Evolutionary conservation across 768 basidiomycete species (phyloP), one percentile per base, ranked within the genome.

Genomic region (Phylloporus scabripes): DNA sequence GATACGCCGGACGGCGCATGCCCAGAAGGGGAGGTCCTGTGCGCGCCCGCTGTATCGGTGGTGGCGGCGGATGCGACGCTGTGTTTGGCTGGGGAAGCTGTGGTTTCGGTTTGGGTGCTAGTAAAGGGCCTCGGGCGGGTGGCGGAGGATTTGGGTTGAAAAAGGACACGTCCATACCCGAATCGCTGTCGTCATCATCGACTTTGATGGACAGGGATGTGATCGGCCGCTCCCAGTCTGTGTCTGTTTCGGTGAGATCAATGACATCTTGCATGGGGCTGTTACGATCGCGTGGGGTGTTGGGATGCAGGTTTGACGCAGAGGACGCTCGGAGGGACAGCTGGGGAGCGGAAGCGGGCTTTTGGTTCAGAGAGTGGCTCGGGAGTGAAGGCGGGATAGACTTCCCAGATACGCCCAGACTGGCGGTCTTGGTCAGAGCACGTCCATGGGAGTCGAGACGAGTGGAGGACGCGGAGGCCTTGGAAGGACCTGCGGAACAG

Each of bases 11-110:
- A 12, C 66, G 60, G 15, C 65, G 65, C 65, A 66, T 66, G 6
- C 65, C 65, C 7, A 66, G 46, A 2, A 48, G 60, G 4, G 65
- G 65, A 23, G 62, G 66, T 7, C 52, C 61, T 0, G 43, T 28
- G 17, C 54, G 54, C 0, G 48, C 4, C 7, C 54, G 59, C 39
- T 63, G 60, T 3, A 49, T 53, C 15, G 53, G 37, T n/a, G 31
- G 40, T 18, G 31, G 46, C 0, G 44, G 29, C 12, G 46, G 51
- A n/a, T 34, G 49, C 32, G 46, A 37, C 43, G 18, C 43, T 8
- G 43, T 23, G 20, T 2, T 33, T 21, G 31, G 18, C 24, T 31
- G 55, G 1, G 49, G 18, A 14, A 45, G 49, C 15, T 26, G 42
- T 24, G 42, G 43, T 36, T 44, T 55, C 2, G 39, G 39, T 38